Evolutionary conservation across 805 yeast species (phyloP).

Genomic region (Barnettozyma siamensis): DNA sequence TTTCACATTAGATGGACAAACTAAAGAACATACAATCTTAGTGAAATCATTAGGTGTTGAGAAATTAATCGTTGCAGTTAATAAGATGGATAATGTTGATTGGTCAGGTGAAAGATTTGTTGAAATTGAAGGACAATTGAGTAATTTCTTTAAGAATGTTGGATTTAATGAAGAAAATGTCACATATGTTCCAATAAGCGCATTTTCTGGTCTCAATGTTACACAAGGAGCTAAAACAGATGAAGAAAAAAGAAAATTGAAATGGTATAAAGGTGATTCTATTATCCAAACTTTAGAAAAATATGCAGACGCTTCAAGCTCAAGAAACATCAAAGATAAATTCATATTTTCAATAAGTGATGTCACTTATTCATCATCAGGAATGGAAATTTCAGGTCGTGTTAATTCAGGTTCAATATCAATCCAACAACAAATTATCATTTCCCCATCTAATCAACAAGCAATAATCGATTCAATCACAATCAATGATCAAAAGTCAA

Average conservation of each 20-base stretch:
- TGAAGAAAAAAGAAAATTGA: conserved; percentile 38
- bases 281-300: conserved; percentile 81
- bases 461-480: conserved; percentile 87
- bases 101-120: conserved; percentile 80
- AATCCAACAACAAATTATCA: conserved; percentile 86
- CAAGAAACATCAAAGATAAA: conserved; percentile 41
- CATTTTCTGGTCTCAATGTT: conserved; percentile 90
- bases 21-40: conserved; percentile 90
- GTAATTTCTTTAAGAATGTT: conserved; percentile 56
- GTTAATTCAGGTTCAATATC: conserved; percentile 89
- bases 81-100: conserved; percentile 93
- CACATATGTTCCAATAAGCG: conserved; percentile 87
- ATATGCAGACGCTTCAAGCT: conserved; percentile 70
- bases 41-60: conserved; percentile 87
- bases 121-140: conserved; percentile 70
- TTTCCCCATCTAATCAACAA: conserved; percentile 88
- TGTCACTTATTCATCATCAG: conserved; percentile 73
- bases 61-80: conserved; percentile 83
- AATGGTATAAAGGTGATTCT: conserved; percentile 61
- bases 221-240: conserved; percentile 73
- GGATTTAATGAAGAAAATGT: conserved; percentile 80
- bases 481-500: conserved; percentile 66
- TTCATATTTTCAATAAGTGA: conserved; percentile 87
- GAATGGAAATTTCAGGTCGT: conserved; percentile 79
- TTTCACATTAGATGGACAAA: conserved; percentile 91